phyloP scores from a whole-genome alignment of 805 yeast genomes.

The Barnettozyma vustinii region DNA sequence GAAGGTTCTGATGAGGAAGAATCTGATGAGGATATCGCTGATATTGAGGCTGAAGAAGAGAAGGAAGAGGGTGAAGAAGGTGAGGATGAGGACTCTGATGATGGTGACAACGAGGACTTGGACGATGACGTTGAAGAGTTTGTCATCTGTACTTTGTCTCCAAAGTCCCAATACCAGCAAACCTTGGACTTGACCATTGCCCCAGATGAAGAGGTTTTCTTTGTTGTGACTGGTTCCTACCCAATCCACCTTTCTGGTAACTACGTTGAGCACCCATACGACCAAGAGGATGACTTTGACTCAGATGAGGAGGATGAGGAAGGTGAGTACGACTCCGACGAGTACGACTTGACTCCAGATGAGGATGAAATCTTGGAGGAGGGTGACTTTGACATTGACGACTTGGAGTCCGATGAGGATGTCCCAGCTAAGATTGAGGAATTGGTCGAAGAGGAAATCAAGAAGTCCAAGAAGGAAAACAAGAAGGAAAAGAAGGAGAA shows the following conservation, averaged over 20 bases:
- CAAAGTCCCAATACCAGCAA: slow-evolving; percentile 82
- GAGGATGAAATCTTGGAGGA: slow-evolving; percentile 56
- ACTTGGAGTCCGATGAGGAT: slow-evolving; percentile 56
- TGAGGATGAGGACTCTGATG: slow-evolving; percentile 46
- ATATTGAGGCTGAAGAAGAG: slow-evolving; percentile 29
- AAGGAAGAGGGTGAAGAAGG: slow-evolving; percentile 42
- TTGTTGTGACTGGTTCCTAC: slow-evolving; percentile 94
- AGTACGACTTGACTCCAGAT: slow-evolving; percentile 68
- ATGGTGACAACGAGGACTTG: slow-evolving; percentile 25
- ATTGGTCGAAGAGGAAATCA: slow-evolving; percentile 57
- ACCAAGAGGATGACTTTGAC: slow-evolving; percentile 42
- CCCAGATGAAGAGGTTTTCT: slow-evolving; percentile 91
- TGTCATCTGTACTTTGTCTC: slow-evolving; percentile 85
- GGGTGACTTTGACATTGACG: slow-evolving; percentile 37
- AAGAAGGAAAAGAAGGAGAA: slow-evolving; percentile 26
- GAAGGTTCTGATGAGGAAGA: slow-evolving; percentile 25
- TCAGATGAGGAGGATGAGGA: slow-evolving; percentile 44
- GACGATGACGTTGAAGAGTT: slow-evolving; percentile 80
- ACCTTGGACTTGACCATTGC: slow-evolving; percentile 82
- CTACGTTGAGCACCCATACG: slow-evolving; percentile 93
- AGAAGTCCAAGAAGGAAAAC: slow-evolving; percentile 26
- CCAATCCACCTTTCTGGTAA: slow-evolving; percentile 91
- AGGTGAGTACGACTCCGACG: slow-evolving; percentile 31
- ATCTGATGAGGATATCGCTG: slow-evolving; percentile 29
- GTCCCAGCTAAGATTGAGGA: slow-evolving; percentile 71